Base-by-base conservation (phyloP, 2,329 filamentous ascomycete genomes). In the Xylariaceae sp. region DNA sequence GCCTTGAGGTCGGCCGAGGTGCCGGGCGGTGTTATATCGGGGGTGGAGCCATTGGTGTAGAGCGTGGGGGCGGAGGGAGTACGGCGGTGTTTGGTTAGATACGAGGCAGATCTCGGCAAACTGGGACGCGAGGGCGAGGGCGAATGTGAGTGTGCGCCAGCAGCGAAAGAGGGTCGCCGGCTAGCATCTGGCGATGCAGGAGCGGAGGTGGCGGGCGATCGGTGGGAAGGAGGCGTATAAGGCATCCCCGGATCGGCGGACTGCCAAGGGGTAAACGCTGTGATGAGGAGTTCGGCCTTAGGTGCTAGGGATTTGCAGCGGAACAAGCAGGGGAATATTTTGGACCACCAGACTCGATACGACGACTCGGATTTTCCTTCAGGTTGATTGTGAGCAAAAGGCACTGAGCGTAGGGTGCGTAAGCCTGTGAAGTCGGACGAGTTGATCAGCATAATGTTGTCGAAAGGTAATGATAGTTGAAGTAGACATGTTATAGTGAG, bases 211-310 rank as follows among this genome's bases (percentile, higher is more conserved):
- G 80, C 73, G 61, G 81, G 80, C 50, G 81, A 83, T 63, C 76
- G 72, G 63, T 80, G 79, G 59, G 83, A 80, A 53, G 88, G 88
- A 50, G 88, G 87, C 68, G 88, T 93, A 74, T 93, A 93, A 81
- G 88, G 88, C 88, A 93, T 93, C 73, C 77, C 73, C 66, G 66
- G 59, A 44, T 55, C 55, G 60, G 55, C 55, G 53, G 59, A 48
- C 52, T 55, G 56, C 63, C 58, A 51, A 50, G 57, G 56, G 47
- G 48, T 40, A 35, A 54, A 41, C 46, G 49, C 48, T 40, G 49
- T 40, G 23, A 54, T 48, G 47, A 52, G 41, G 39, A 45, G 45
- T 48, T 61, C 55, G 48, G 49, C 48, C 27, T 58, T 59, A 60
- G 59, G 54, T 14, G 47, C 22, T 42, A 42, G 39, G 45, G 50